Evolutionary conservation across 352 stramenopile species (phyloP), one percentile per base, ranked within the genome.

Genomic region (Globisporangium abappressorium): DNA sequence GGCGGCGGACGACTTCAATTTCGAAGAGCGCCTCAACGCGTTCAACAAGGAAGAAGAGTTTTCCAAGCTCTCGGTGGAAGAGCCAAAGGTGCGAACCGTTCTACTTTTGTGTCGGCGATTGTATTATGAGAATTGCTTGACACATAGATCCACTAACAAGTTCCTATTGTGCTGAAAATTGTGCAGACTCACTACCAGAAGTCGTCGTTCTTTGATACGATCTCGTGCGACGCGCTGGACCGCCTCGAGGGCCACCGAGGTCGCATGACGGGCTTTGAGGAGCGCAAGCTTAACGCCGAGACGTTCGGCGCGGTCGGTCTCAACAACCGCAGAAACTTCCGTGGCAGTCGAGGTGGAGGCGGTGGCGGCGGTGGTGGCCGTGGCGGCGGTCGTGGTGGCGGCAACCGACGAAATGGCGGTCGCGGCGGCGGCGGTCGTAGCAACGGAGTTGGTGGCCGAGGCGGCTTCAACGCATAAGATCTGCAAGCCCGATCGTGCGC

Each of bases 121-220:
- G 22, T 41, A 41, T 41, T 41, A 3, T 7, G 36, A 14, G 11
- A 41, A 41, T 41, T 41, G 41, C 20, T n/a, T 47, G 20, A 26
- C 12, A 9, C 14, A 9, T 3, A 33, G 22, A 12, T 30, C 20
- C 2, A 6, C 64, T 41, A 55, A 64, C 9, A 22, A 18, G 54
- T 8, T 65, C 8, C n/a, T 55, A 1, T 61, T 26, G n/a, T 33
- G 33, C 41, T 53, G 8, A 18, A 15, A 51, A 5, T 58, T 41
- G 11, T 57, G 30, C 65, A 86, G 75, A 84, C 81, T 5, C 88
- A 81, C 61, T 96, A 97, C 74, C 87, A 95, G 66, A 96, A 97
- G 60, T 92, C 83, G 36, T 94, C 85, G 28, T 97, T 97, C 77
- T 97, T 97, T 60, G 89, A 97, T 71, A 92, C 90, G 47, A 95